Conservation (phyloP, 2,329 filamentous ascomycete species). For the Fusarium compactum region DNA sequence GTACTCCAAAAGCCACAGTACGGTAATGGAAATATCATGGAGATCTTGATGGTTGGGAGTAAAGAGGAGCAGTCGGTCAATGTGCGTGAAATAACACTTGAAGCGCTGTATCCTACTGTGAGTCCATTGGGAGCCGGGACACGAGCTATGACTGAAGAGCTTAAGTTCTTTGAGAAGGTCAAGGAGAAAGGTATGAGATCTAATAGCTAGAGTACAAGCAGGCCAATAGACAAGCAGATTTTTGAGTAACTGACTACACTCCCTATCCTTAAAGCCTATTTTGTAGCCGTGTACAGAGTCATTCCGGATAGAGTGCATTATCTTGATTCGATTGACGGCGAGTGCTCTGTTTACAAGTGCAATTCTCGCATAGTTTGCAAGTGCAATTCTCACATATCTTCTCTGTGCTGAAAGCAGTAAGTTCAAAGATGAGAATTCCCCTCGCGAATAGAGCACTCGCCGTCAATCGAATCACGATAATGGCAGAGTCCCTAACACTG, state of each 20-base stretch:
- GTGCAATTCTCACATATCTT: too few species aligned
- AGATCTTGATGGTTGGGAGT: slow-evolving; percentile 21
- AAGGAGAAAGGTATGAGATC: neutral
- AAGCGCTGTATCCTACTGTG: slow-evolving; percentile 9
- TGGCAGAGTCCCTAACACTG: slow-evolving; percentile 26
- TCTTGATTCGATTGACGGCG: too few species aligned
- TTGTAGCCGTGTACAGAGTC: neutral
- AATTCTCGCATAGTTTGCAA: too few species aligned
- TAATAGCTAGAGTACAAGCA: neutral
- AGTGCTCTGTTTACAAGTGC: too few species aligned
- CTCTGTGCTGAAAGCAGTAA: slow-evolving; percentile 20
- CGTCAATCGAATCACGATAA: slow-evolving; percentile 24
- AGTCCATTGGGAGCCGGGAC: neutral
- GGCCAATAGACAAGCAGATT: too few species aligned
- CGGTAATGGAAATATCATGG: slow-evolving; percentile 30
- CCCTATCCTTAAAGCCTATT: too few species aligned
- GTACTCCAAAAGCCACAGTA: slow-evolving; percentile 24
- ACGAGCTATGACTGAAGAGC: neutral
- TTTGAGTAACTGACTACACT: too few species aligned
- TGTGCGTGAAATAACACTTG: slow-evolving; percentile 3
- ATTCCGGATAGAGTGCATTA: slow-evolving; percentile 1
- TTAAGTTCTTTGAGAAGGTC: neutral
- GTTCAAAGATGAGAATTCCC: slow-evolving; percentile 21
- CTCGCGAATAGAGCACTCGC: slow-evolving; percentile 27
- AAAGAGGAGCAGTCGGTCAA: slow-evolving; percentile 7